Conservation (phyloP, 805 yeast species). For the Candida maris region DNA sequence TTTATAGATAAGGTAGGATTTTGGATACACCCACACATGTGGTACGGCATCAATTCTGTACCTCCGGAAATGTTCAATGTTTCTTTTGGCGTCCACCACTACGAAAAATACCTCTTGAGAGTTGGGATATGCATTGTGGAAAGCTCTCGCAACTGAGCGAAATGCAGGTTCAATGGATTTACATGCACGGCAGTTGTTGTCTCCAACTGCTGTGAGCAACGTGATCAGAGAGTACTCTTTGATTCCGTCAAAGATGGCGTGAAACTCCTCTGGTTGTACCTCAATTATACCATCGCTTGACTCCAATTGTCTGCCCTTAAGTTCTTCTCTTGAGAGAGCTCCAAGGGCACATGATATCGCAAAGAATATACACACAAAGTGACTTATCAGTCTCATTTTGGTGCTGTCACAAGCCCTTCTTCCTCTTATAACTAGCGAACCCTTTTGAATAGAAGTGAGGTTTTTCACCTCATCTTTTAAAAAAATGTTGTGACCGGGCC, state of each 20-base stretch:
- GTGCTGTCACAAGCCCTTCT: too few species aligned
- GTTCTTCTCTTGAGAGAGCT: constrained; percentile 16
- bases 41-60: constrained; percentile 54
- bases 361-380: too few species aligned
- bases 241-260: constrained; percentile 39
- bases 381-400: too few species aligned
- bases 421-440: too few species aligned
- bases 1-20: constrained; percentile 13
- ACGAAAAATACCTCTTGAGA: constrained; percentile 42
- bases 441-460: too few species aligned
- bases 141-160: constrained; percentile 39
- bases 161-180: constrained; percentile 38
- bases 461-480: too few species aligned
- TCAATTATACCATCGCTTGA: constrained; percentile 38
- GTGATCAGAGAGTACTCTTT: constrained; percentile 50
- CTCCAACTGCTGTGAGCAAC: constrained; percentile 41
- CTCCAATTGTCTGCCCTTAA: constrained; percentile 11
- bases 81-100: constrained; percentile 47
- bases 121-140: constrained; percentile 41
- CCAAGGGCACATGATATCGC: too few species aligned
- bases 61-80: constrained; percentile 37
- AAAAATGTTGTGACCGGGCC: too few species aligned
- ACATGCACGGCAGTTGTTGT: constrained; percentile 49
- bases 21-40: constrained; percentile 62
- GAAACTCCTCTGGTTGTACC: constrained; percentile 39